phyloP scores from a whole-genome alignment of 2,329 filamentous ascomycete species.

The Pseudogymnoascus sp. region DNA sequence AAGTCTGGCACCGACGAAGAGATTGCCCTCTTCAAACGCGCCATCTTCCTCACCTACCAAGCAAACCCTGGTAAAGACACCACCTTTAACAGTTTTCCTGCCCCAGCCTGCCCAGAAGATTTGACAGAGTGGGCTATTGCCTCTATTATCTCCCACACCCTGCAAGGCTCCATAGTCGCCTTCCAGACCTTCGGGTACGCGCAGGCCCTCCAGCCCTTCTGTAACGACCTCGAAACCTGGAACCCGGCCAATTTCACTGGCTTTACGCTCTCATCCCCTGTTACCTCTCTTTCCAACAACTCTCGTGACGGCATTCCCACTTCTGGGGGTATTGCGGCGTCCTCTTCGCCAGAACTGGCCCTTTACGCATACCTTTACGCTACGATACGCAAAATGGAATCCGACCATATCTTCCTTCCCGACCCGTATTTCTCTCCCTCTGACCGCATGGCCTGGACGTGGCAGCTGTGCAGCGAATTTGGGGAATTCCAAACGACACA shows the following conservation, averaged over 20 bases:
- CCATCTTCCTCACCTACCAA: slow-evolving; percentile 7
- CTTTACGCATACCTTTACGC: background rate
- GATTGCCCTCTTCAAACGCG: slow-evolving; percentile 11
- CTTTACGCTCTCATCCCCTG: background rate
- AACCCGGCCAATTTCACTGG: background rate
- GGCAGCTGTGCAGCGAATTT: background rate
- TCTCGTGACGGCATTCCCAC: background rate
- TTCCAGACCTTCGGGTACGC: background rate
- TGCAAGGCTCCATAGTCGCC: background rate
- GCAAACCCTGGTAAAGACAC: background rate
- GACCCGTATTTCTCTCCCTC: background rate
- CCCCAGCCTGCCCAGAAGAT: background rate
- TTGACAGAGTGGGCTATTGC: background rate
- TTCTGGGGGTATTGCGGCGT: background rate
- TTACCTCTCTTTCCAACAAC: background rate
- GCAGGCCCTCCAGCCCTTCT: background rate
- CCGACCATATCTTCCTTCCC: background rate
- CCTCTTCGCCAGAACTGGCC: background rate
- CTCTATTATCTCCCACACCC: background rate
- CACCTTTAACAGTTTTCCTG: background rate
- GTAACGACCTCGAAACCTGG: background rate
- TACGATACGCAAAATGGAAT: background rate
- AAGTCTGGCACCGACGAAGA: slow-evolving; percentile 9
- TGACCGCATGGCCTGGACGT: background rate
- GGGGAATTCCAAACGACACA: background rate